A percentile compares a stretch with the other conserved stretches of the same genome.
These are phyloP conservation scores for Debaryomyces fabryi DNA, from an alignment of 1,139 yeast species.

Conservation along the genomic window DNA sequence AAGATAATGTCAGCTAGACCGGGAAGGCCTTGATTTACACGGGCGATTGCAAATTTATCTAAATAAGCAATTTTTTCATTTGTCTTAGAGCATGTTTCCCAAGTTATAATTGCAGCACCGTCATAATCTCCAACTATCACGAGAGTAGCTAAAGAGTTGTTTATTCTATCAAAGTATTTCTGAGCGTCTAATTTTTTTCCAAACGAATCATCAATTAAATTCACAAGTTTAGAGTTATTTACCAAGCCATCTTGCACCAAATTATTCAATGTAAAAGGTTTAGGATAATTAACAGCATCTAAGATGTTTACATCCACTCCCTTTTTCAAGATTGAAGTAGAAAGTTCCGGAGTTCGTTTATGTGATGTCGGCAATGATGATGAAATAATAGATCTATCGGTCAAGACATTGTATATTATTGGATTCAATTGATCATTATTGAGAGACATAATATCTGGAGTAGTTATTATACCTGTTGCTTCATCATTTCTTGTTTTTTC, in stretches of 20 bases:
- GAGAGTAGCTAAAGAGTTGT: conserved; percentile 68
- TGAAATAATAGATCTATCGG: conserved; percentile 91
- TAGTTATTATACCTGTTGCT: conserved; percentile 46
- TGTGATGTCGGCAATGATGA: conserved; percentile 86
- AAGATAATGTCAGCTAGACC: conserved; percentile 93
- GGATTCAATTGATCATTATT: conserved; percentile 66
- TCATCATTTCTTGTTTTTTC: conserved; percentile 39
- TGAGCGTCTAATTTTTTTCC: conserved; percentile 65
- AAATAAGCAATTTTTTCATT: conserved; percentile 59
- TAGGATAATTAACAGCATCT: conserved; percentile 33
- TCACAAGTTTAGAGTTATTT: conserved; percentile 57
- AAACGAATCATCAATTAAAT: conserved; percentile 78
- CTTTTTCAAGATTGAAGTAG: conserved; percentile 78
- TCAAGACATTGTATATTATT: conserved; percentile 80
- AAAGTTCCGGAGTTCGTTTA: conserved; percentile 61
- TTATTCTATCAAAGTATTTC: conserved; percentile 66
- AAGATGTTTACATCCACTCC: conserved; percentile 70
- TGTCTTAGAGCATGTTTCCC: conserved; percentile 45
- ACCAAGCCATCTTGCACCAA: conserved; percentile 52
- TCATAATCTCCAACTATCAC: conserved; percentile 93
- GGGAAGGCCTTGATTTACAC: conserved; percentile 82
- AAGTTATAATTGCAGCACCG: conserved; percentile 90
- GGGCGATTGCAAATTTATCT: conserved; percentile 90
- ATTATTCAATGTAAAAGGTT: conserved; percentile 44
- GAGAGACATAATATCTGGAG: conserved; percentile 49